Evolutionary conservation across 208 protist genomes (phyloP).

Genomic region (Trypanosoma boissoni): DNA sequence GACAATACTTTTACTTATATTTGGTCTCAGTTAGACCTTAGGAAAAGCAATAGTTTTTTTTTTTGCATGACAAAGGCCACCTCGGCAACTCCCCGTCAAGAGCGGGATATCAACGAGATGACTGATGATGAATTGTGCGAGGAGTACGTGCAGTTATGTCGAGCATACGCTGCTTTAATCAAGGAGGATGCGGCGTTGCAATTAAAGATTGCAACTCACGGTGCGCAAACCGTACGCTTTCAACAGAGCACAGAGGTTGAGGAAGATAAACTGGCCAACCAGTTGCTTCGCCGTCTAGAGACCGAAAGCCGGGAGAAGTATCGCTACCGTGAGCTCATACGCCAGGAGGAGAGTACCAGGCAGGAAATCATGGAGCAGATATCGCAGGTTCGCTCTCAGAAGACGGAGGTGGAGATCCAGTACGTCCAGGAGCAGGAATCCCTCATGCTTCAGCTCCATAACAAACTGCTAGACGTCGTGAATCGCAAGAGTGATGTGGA

Average conservation of each 20-base stretch:
- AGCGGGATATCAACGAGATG: conserved; percentile 45
- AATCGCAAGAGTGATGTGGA: conserved; percentile 60
- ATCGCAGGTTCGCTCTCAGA: conserved; percentile 42
- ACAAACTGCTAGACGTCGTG: conserved; percentile 61
- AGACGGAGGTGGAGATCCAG: conserved; percentile 57
- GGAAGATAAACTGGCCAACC: conserved; percentile 76
- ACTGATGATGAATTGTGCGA: conserved; percentile 47
- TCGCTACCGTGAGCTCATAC: conserved; percentile 39
- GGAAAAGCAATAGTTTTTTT: neutral
- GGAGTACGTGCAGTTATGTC: conserved; percentile 56
- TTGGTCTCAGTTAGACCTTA: too few relatives aligned
- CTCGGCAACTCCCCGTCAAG: conserved; percentile 15
- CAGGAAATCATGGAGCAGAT: conserved; percentile 47
- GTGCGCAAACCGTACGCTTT: conserved; percentile 63
- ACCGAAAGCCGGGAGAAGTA: conserved; percentile 51
- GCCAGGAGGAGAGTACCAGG: conserved; percentile 49
- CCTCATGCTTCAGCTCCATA: conserved; percentile 59
- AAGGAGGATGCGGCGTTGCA: conserved; percentile 41
- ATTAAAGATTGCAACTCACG: conserved; percentile 51
- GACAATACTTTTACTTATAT: too few relatives aligned
- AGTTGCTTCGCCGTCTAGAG: conserved; percentile 70
- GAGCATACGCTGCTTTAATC: conserved; percentile 28
- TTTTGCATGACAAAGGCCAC: conserved; percentile 9
- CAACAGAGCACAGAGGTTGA: conserved; percentile 72
- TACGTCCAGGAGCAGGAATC: conserved; percentile 71